Evolutionary conservation across 345 rosid species (phyloP), one percentile per base, ranked within the genome.

Genomic region (Eucalyptus tenuipes): DNA sequence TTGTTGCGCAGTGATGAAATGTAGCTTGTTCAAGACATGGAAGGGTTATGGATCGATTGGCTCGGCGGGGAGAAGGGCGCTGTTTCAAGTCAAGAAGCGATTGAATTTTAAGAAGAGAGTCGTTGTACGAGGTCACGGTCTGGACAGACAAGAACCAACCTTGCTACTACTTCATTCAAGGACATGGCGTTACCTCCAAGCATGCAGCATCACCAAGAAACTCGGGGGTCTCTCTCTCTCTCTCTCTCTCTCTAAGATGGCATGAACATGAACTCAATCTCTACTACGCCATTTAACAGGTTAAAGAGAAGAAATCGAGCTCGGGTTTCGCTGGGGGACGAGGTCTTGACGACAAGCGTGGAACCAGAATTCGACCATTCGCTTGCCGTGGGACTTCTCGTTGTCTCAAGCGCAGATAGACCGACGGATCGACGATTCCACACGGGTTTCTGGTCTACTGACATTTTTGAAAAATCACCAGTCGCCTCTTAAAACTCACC

Each of bases 251-350:
- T 49, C 7, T 14, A 37, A 37, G 40, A 37, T 37, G 40, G 40
- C 4, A 37, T 37, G 40, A 37, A 37, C 81, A 3, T 71, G 81
- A 71, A 71, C 81, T 71, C 45, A 71, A 17, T 17, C 44, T 20
- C 81, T 37, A 18, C 13, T 71, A 10, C 25, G 81, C 81, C 49
- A 57, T 42, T 82, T 50, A 81, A 64, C 90, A 92, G 92, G 93
- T 90, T 5, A 88, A 90, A 82, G 87, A 87, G 85, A 94, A 94
- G 92, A 91, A 90, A 50, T 91, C 92, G 15, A 42, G 88, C 49
- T 29, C 87, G 50, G 94, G 59, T 90, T 9, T 20, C 68, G 25
- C 59, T 93, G 7, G 94, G 95, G 89, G 91, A 93, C 25, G 94
- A 94, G 89, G 94, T 94, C 25, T 71, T 92, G 64, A 91, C 71